Conservation (phyloP, 352 stramenopile species). For the Phytopythium sindhum region DNA sequence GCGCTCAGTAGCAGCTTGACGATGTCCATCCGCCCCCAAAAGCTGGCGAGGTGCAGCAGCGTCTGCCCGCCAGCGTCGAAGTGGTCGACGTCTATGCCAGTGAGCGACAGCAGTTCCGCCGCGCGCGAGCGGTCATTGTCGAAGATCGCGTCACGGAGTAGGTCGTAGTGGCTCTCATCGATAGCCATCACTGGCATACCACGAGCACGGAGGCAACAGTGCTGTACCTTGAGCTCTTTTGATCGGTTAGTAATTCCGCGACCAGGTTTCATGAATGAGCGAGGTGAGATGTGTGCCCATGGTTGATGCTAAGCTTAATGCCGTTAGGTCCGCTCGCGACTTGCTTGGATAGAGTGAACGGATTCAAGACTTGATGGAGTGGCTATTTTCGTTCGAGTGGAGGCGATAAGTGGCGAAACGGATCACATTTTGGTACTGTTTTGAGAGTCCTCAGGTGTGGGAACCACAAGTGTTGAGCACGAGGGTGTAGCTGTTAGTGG, state of each 20-base stretch:
- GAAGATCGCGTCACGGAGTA: constrained; percentile 71
- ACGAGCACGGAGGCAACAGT: no score
- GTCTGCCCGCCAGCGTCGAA: constrained; percentile 74
- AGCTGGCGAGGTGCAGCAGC: constrained; percentile 67
- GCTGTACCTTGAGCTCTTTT: neutral
- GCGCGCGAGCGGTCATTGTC: constrained; percentile 52
- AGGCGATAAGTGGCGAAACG: neutral
- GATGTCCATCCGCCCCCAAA: constrained; percentile 67
- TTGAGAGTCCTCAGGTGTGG: neutral
- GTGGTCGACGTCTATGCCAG: constrained; percentile 58
- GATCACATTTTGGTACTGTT: neutral
- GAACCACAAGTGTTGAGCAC: no score
- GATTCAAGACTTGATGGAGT: neutral
- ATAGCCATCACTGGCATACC: neutral
- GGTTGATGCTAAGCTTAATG: neutral
- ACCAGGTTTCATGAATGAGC: neutral
- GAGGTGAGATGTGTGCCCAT: neutral
- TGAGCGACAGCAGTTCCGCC: constrained; percentile 31
- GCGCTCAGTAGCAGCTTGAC: constrained; percentile 55
- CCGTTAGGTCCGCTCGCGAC: neutral
- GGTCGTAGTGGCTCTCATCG: constrained; percentile 52
- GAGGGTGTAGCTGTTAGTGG: no score
- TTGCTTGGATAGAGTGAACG: no score
- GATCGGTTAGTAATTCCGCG: no score
- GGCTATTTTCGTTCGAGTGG: neutral